phyloP scores from a whole-genome alignment of 176 grass and related monocot species.

The Triticum aestivum region IWGSC_CS_RefSeq_v2.1 NC_057811.1:96875283-96875782 shows the following conservation, averaged over 20 bases:
- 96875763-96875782: slow-evolving; percentile 82
- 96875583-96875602: slow-evolving; percentile 47
- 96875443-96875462: slow-evolving; percentile 62
- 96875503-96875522: slow-evolving; percentile 65
- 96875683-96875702: slow-evolving; percentile 68
- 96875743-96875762: slow-evolving; percentile 49
- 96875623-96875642: slow-evolving; percentile 73
- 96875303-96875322: slow-evolving; percentile 70
- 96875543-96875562: slow-evolving; percentile 77
- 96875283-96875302: slow-evolving; percentile 92
- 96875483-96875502: slow-evolving; percentile 82
- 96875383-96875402: slow-evolving; percentile 58
- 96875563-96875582: slow-evolving; percentile 72
- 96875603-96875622: slow-evolving; percentile 61
- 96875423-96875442: slow-evolving; percentile 65
- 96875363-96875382: slow-evolving; percentile 79
- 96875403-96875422: slow-evolving; percentile 90
- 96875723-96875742: slow-evolving; percentile 57
- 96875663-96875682: slow-evolving; percentile 57
- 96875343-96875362: slow-evolving; percentile 67
- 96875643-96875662: slow-evolving; percentile 70
- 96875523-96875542: slow-evolving; percentile 58
- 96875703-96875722: slow-evolving; percentile 68
- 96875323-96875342: slow-evolving; percentile 87
- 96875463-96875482: slow-evolving; percentile 77